These are phyloP conservation scores for Debaryomyces nepalensis DNA, from an alignment of 1,139 yeast species.

Conservation along the genomic window DNA sequence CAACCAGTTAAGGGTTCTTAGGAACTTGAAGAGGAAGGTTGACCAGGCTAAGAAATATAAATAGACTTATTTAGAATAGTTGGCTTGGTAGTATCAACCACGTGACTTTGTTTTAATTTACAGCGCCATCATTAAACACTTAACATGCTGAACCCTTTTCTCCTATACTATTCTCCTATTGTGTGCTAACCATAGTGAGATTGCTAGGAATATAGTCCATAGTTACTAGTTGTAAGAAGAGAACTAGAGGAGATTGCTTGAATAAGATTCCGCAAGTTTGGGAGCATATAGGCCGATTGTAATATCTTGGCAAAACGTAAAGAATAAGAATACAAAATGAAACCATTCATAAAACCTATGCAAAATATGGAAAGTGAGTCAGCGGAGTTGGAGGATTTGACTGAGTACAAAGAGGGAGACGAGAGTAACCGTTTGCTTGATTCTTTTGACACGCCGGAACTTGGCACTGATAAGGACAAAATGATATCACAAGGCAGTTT, in stretches of 20 bases:
- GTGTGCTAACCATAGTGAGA: neutral
- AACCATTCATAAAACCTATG: neutral
- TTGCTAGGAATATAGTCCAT: neutral
- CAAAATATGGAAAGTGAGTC: neutral
- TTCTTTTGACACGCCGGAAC: slow-evolving; percentile 17
- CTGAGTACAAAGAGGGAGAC: slow-evolving; percentile 14
- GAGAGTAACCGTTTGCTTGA: slow-evolving; percentile 17
- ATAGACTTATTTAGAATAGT: slow-evolving; percentile 3
- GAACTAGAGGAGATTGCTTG: neutral
- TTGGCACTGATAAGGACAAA: slow-evolving; percentile 13
- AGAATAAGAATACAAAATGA: slow-evolving; percentile 2
- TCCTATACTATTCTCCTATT: neutral
- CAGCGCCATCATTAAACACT: slow-evolving; percentile 7
- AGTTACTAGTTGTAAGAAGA: slow-evolving; percentile 3
- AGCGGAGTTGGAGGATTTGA: slow-evolving; percentile 16
- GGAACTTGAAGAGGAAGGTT: slow-evolving; percentile 9
- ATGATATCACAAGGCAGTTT: slow-evolving; percentile 8
- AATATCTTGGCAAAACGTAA: neutral
- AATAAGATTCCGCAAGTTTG: no score
- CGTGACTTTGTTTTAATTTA: slow-evolving; percentile 7
- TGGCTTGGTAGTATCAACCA: slow-evolving; percentile 16
- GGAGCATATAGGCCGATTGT: neutral
- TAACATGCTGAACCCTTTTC: slow-evolving; percentile 3
- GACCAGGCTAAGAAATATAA: slow-evolving; percentile 9
- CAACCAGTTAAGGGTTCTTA: slow-evolving; percentile 27